Percentiles rank a stretch among this genome's conserved stretches.
Conservation (phyloP, 2,329 filamentous ascomycete genomes). For the Scolecobasidium constrictum region DNA sequence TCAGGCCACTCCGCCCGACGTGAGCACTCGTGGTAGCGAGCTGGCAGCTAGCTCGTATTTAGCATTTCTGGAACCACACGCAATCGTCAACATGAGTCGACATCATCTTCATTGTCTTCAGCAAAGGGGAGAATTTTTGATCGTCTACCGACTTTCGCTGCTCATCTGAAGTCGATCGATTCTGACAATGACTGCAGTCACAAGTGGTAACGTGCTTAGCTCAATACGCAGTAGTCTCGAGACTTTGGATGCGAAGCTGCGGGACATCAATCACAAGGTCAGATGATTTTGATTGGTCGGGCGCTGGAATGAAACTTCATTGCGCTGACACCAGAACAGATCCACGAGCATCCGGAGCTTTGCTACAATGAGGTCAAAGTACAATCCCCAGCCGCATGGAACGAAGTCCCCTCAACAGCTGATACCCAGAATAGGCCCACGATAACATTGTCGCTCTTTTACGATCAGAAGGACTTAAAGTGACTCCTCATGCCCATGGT, state of each 20-base stretch:
- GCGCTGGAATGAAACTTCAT: background rate
- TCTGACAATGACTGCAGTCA: too few relatives aligned
- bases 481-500: conserved; percentile 22
- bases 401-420: background rate
- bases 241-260: background rate
- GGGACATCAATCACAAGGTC: conserved; percentile 7
- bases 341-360: conserved; percentile 5
- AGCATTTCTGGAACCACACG: too few relatives aligned
- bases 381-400: background rate
- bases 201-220: too few relatives aligned
- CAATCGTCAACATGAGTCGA: too few relatives aligned
- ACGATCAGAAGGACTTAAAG: conserved; percentile 13
- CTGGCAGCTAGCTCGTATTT: too few relatives aligned
- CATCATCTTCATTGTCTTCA: too few relatives aligned
- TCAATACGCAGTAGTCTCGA: too few relatives aligned
- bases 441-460: conserved; percentile 16
- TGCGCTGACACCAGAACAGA: background rate
- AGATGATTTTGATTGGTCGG: background rate
- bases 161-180: too few relatives aligned
- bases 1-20: too few relatives aligned
- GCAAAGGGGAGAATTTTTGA: too few relatives aligned
- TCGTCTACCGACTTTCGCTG: too few relatives aligned
- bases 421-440: conserved; percentile 12
- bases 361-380: conserved; percentile 1
- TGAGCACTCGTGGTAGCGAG: too few relatives aligned